A percentile compares a stretch with the other conserved stretches of the same genome.
Evolutionary conservation across 169 alveolate genomes (phyloP).

Genomic region (Besnoitia besnoiti): DNA sequence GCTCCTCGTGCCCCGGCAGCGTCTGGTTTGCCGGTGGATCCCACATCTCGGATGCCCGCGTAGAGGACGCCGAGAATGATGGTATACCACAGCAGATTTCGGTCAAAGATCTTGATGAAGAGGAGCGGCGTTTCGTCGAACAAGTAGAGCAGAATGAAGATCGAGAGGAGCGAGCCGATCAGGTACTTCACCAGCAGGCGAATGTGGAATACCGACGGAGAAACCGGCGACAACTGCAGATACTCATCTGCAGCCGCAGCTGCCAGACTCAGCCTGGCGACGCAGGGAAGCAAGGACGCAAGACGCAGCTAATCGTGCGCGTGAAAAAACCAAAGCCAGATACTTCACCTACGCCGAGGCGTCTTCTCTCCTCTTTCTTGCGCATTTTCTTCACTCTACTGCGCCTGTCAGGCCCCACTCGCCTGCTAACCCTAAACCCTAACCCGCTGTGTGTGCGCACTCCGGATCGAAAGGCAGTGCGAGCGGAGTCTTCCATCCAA

Average conservation of each 20-base stretch:
- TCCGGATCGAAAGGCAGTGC: no score
- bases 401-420: no score
- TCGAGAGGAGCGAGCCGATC: constrained; percentile 45
- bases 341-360: no score
- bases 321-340: no score
- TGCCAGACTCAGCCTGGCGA: not conserved
- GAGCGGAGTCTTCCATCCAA: no score
- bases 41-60: not conserved
- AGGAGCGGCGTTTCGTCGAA: constrained; percentile 70
- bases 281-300: not conserved
- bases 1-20: not conserved
- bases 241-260: constrained; percentile 29
- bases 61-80: constrained; percentile 59
- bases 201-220: not conserved
- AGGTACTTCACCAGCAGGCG: constrained; percentile 28
- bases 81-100: constrained; percentile 67
- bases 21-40: not conserved
- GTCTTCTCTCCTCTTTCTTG: no score
- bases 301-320: no score
- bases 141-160: constrained; percentile 3
- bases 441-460: no score
- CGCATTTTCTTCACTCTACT: no score
- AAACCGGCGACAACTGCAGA: not conserved
- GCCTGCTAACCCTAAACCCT: no score
- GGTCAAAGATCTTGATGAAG: constrained; percentile 58